These are phyloP conservation scores for Colletotrichum gloeosporioides DNA, from an alignment of 2,329 filamentous ascomycete genomes.

Conservation along the genomic window DNA sequence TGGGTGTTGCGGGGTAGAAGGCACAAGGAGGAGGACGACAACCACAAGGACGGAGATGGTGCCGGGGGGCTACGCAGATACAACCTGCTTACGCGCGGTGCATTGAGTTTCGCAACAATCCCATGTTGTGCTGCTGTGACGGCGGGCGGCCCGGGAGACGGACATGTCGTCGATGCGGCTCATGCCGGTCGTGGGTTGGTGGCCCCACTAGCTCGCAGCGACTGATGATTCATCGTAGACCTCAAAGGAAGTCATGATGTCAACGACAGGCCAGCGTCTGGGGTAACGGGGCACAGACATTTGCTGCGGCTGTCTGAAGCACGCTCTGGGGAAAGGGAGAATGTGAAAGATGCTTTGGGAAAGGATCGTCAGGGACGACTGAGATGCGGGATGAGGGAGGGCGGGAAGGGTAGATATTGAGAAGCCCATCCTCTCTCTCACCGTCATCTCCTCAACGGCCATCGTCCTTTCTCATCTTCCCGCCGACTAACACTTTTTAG, in stretches of 20 bases:
- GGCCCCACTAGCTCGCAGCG: neutral
- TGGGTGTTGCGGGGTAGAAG: neutral
- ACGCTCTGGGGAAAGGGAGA: neutral
- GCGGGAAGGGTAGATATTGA: neutral
- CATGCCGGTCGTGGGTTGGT: neutral
- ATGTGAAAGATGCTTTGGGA: neutral
- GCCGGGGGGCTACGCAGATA: neutral
- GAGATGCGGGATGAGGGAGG: neutral
- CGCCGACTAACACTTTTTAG: neutral
- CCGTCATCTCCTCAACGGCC: fast-evolving
- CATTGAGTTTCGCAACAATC: neutral
- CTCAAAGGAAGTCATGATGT: constrained; percentile 5
- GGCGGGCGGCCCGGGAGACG: neutral
- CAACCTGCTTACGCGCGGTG: neutral
- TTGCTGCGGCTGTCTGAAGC: neutral
- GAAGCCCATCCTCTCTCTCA: neutral
- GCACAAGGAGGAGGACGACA: no score
- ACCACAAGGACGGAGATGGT: neutral
- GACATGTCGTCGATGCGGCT: neutral
- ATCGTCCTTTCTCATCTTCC: fast-evolving
- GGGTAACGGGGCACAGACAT: constrained; percentile 4
- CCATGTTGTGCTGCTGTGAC: neutral
- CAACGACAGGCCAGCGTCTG: neutral
- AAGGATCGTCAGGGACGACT: neutral
- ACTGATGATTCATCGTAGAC: constrained; percentile 16